Base-by-base conservation (phyloP, 106 monocot genomes). In the Dioscorea dumetorum region DNA sequence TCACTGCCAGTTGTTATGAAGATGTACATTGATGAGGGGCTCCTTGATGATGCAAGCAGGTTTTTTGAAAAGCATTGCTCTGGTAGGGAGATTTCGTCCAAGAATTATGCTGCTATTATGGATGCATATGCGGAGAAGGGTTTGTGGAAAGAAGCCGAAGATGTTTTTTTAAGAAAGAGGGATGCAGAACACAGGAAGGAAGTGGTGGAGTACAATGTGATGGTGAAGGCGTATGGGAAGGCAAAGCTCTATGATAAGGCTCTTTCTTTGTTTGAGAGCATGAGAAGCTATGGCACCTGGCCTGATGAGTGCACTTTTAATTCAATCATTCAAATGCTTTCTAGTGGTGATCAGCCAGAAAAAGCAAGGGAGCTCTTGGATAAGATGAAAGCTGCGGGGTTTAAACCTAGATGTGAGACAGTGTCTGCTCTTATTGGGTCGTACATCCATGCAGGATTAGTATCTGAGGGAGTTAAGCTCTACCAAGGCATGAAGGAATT, bases 241-340 rank as follows among this genome's bases (percentile, higher is more conserved):
- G 84, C 75, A 21, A 90, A 80, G 61, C 68, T 80, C 8, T 87
- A 84, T 76, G 94, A 94, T 50, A 90, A 80, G 53, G 89, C 87
- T 71, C 22, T 84, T 32, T 63, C 71, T 22, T 33, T 94, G 33
- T 87, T 87, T 61, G 87, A 94, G 65, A 32, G 67, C 34, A 94
- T 94, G 94, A 70, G 75, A 50, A 63, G 51, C 21, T 73, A 50
- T 52, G 94, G 94, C 23, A 60, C 65, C 4, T 87, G 78, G 82
- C 84, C 89, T 2, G 94, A 94, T 74, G 84, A 78, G 60, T 94
- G 90, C 70, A 86, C 94, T 7, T 94, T 84, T 78, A 94, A 94
- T 50, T 84, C 94, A 14, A 51, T 90, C 12, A 82, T 94, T 73
- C 87, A 94, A 66, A 90, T 94, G 94, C 80, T 90, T 61, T 76